Conservation (phyloP, 441 rosid genomes). For the Omphalea diandra region DNA sequence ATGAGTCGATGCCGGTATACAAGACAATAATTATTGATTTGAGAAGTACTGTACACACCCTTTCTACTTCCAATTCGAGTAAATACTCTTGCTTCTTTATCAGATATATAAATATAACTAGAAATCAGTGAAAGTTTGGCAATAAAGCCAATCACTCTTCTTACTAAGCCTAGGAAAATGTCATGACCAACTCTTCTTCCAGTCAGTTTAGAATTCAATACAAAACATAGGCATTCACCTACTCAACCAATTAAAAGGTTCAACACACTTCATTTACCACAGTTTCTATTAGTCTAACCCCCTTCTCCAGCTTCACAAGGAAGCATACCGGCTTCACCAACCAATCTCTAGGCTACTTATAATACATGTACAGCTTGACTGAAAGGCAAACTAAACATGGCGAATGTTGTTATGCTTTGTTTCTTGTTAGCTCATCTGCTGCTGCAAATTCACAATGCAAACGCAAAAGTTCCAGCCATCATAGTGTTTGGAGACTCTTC, state of each 20-base stretch:
- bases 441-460: slow-evolving; percentile 28
- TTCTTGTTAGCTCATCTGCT: slow-evolving; percentile 34
- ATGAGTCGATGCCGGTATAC: neutral
- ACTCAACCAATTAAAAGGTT: slow-evolving; percentile 18
- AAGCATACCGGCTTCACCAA: slow-evolving; percentile 34
- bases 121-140: neutral
- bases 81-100: neutral
- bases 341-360: slow-evolving; percentile 12
- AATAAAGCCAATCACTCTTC: neutral
- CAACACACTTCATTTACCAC: slow-evolving; percentile 23
- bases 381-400: slow-evolving; percentile 26
- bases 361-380: neutral
- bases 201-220: neutral
- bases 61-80: neutral
- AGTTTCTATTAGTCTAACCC: neutral
- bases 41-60: neutral
- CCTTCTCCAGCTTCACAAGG: neutral
- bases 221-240: neutral
- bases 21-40: neutral
- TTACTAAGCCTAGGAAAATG: neutral
- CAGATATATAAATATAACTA: neutral
- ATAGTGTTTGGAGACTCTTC: slow-evolving; percentile 76
- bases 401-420: slow-evolving; percentile 12
- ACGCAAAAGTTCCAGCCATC: slow-evolving; percentile 55
- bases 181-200: neutral